Evolutionary conservation across 345 rosid genomes (phyloP).

Genomic region (Moricandia arvensis): DNA sequence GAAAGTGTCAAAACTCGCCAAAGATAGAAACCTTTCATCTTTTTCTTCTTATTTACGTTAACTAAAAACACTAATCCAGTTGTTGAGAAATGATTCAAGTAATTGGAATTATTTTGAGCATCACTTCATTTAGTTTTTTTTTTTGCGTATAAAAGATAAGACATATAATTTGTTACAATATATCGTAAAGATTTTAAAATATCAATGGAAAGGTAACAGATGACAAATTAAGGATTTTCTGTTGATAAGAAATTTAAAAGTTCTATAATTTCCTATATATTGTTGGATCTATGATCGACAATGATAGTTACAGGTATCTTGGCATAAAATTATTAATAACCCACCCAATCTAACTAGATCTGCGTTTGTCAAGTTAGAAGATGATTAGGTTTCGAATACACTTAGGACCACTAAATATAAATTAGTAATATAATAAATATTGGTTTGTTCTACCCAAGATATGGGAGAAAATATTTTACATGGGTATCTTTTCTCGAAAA

Average conservation of each 20-base stretch:
- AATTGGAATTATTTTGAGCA: too few species aligned
- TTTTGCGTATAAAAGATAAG: too few species aligned
- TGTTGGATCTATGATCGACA: not conserved
- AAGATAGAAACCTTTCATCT: too few species aligned
- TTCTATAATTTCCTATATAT: not conserved
- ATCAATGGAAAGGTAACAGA: too few species aligned
- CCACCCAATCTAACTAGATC: conserved; percentile 5
- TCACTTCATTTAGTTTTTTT: too few species aligned
- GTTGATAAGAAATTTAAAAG: not conserved
- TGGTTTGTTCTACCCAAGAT: conserved; percentile 33
- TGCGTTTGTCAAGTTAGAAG: not conserved
- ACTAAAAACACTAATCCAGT: too few species aligned
- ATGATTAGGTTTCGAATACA: not conserved
- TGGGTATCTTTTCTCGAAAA: conserved; percentile 18
- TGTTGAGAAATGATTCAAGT: too few species aligned
- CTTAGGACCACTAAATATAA: not conserved
- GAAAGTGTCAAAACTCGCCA: not conserved
- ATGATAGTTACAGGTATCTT: not conserved
- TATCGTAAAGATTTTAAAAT: too few species aligned
- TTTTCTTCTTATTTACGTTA: too few species aligned
- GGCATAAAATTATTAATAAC: not conserved
- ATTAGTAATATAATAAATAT: not conserved
- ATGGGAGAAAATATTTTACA: conserved; percentile 35
- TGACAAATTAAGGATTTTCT: not conserved
- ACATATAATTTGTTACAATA: too few species aligned